Percentiles rank a stretch among this genome's conserved stretches.
phyloP scores from a whole-genome alignment of 371 early-diverging fungal species.

The Mucor lusitanicus region DNA sequence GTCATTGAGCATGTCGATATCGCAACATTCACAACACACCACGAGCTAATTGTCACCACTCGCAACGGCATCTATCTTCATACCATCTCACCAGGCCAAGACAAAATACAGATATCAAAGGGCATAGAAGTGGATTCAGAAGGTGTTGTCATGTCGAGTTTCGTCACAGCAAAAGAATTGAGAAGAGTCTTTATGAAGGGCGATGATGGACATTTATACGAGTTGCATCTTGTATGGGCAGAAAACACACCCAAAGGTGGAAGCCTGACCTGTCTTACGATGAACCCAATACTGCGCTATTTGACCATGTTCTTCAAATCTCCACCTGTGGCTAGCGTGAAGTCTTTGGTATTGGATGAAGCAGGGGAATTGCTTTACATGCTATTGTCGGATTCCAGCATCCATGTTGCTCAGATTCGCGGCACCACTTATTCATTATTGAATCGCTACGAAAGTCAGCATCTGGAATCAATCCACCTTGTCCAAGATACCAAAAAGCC shows the following conservation, averaged over 20 bases:
- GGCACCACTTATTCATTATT: constrained; percentile 2
- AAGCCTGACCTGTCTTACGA: constrained; percentile 1
- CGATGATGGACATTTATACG: constrained; percentile 84
- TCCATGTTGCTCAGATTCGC: constrained; percentile 10
- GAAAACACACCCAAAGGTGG: not conserved
- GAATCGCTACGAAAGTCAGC: not conserved
- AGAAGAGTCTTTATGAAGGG: constrained; percentile 87
- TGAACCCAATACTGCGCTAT: constrained; percentile 3
- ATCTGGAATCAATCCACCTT: constrained; percentile 14
- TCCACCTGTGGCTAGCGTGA: not conserved
- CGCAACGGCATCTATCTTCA: constrained; percentile 13
- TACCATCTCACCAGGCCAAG: not conserved
- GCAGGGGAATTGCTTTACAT: not conserved
- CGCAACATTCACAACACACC: not conserved
- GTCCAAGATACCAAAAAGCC: constrained; percentile 9
- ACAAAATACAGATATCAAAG: constrained; percentile 2
- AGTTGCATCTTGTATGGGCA: constrained; percentile 48
- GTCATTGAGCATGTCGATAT: constrained; percentile 15
- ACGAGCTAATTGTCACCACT: constrained; percentile 13
- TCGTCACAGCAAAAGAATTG: constrained; percentile 38
- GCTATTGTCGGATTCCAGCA: constrained; percentile 16
- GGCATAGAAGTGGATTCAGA: not conserved
- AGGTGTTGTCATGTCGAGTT: constrained; percentile 10
- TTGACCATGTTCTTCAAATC: constrained; percentile 14
- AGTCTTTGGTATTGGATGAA: constrained; percentile 11